Percentiles rank a stretch among this genome's conserved stretches.
These are phyloP conservation scores for Coemansia umbellata DNA, from an alignment of 192 early-diverging fungal genomes.

Conservation along the genomic window DNA sequence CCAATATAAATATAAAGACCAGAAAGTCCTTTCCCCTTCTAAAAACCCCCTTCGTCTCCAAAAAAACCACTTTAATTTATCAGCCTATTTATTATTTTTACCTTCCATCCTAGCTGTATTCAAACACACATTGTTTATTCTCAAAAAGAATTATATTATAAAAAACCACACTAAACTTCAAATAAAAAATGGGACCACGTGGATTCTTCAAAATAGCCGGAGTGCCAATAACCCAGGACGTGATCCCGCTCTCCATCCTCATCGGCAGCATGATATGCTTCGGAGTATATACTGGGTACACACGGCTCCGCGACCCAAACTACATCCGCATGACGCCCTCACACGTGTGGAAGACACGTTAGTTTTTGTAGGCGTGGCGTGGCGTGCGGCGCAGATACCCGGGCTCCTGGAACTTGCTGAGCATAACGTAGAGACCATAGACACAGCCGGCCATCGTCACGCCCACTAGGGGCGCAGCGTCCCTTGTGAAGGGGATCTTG, in stretches of 20 bases:
- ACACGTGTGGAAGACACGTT: slow-evolving; percentile 14
- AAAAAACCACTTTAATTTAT: too few relatives aligned
- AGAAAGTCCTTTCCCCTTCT: too few relatives aligned
- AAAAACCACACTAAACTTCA: not conserved
- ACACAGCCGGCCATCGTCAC: slow-evolving; percentile 42
- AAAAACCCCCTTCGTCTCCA: too few relatives aligned
- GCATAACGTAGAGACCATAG: slow-evolving; percentile 44
- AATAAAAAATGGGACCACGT: slow-evolving; percentile 15
- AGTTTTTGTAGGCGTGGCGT: slow-evolving; percentile 35
- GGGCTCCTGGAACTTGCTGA: slow-evolving; percentile 50
- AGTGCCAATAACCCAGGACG: slow-evolving; percentile 40
- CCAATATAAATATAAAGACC: too few relatives aligned
- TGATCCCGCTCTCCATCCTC: slow-evolving; percentile 18
- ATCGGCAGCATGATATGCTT: slow-evolving; percentile 19
- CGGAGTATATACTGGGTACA: slow-evolving; percentile 40
- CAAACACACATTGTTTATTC: too few relatives aligned
- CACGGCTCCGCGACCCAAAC: slow-evolving; percentile 35
- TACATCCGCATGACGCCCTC: slow-evolving; percentile 22
- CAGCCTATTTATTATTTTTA: too few relatives aligned
- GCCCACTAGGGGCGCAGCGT: slow-evolving; percentile 34
- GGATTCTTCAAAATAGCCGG: slow-evolving; percentile 37
- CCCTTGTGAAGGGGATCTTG: slow-evolving; percentile 36
- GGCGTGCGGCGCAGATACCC: slow-evolving; percentile 42
- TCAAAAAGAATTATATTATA: not conserved
- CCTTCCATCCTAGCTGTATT: too few relatives aligned